Percentiles rank a stretch among this genome's conserved stretches.
Conservation (phyloP, 495 filamentous ascomycete species). For the Annulohypoxylon nitens region DNA sequence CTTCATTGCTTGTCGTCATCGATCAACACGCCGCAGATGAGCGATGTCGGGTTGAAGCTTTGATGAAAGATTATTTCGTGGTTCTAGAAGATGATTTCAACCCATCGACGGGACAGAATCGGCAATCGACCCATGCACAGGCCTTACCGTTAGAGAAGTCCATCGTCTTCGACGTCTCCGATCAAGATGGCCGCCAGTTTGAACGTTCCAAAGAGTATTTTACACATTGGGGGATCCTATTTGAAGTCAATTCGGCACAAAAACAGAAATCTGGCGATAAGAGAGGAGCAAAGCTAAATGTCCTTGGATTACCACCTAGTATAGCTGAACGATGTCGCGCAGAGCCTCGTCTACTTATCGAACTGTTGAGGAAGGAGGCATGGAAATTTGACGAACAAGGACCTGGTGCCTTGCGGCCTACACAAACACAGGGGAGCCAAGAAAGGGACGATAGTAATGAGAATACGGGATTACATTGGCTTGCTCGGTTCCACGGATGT, state of each 20-base stretch:
- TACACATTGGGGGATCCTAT: conserved; percentile 78
- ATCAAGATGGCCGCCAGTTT: conserved; percentile 70
- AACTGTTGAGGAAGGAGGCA: conserved; percentile 79
- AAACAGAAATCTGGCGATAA: conserved; percentile 2
- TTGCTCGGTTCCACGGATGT: conserved; percentile 71
- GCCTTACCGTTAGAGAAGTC: conserved; percentile 61
- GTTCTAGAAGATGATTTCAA: conserved; percentile 3
- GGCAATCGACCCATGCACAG: conserved; percentile 23
- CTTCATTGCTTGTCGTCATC: conserved; percentile 74
- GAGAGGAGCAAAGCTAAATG: conserved; percentile 53
- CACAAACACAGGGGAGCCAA: neutral
- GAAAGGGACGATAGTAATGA: conserved; percentile 7
- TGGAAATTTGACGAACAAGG: conserved; percentile 66
- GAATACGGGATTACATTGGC: conserved; percentile 59
- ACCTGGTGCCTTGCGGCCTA: neutral
- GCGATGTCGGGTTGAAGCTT: conserved; percentile 80
- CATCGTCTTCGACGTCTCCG: conserved; percentile 71
- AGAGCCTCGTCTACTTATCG: conserved; percentile 75
- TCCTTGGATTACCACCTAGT: conserved; percentile 72
- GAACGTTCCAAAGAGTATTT: conserved; percentile 68
- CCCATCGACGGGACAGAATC: conserved; percentile 23
- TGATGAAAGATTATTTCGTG: conserved; percentile 64
- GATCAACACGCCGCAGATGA: conserved; percentile 98
- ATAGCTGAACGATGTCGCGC: conserved; percentile 82
- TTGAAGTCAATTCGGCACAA: conserved; percentile 52